Conservation (phyloP, 169 alveolate genomes). For the Eimeria tenella region DNA sequence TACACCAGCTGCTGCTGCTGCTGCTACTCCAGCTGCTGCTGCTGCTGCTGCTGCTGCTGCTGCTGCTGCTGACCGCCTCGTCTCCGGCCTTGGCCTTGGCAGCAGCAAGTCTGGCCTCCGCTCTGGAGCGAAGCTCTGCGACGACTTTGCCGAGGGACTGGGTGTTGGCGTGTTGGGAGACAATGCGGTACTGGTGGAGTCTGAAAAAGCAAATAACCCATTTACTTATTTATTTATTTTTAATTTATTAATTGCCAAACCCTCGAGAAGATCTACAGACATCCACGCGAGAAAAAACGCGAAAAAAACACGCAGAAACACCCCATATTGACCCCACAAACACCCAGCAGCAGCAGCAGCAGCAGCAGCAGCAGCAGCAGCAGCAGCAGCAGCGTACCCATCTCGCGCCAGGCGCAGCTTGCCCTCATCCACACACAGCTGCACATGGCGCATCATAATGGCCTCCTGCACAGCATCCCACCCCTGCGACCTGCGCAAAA, state of each 20-base stretch:
- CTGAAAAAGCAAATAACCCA: no score
- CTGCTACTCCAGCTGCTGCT: background rate
- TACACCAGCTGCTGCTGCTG: background rate
- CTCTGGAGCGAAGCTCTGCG: constrained; percentile 91
- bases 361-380: no score
- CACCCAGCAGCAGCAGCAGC: background rate
- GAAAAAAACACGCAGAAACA: background rate
- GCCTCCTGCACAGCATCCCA: constrained; percentile 94
- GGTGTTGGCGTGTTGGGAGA: constrained; percentile 93
- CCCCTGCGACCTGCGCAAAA: constrained; percentile 89
- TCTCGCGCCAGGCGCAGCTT: constrained; percentile 93
- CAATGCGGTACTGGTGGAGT: constrained; percentile 92
- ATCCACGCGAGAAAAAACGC: background rate
- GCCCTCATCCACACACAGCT: constrained; percentile 91
- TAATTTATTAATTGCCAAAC: no score
- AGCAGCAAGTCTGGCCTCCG: constrained; percentile 89
- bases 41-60: background rate
- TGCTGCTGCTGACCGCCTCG: background rate
- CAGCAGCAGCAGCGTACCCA: constrained; percentile 79
- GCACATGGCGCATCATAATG: constrained; percentile 93
- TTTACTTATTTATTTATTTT: no score
- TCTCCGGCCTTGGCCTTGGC: constrained; percentile 82
- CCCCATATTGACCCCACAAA: background rate
- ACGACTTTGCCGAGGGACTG: constrained; percentile 93
- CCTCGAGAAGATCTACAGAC: background rate